Evolutionary conservation across 805 yeast species (phyloP), one percentile per base, ranked within the genome.

Genomic region (Candida succiphila): DNA sequence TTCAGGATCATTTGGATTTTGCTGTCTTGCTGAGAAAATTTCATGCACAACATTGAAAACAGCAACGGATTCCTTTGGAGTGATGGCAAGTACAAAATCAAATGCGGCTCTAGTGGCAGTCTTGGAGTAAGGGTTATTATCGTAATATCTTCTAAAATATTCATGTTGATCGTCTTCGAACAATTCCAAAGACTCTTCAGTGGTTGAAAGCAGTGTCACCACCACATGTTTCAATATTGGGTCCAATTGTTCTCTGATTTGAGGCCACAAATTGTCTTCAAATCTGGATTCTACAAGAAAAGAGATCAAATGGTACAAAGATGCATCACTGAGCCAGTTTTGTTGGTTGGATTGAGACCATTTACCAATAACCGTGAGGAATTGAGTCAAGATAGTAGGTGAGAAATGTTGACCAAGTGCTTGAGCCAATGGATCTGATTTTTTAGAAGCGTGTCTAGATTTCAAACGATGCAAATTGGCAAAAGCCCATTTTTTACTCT

Each of bases 121-220:
- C 25, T 61, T 65, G 22, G 57, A 55, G 36, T 67, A 75, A 36
- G 68, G 56, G 42, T 62, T 64, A 27, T 74, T 59, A 52, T 75
- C 84, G 45, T 84, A 67, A 34, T 71, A 71, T 33, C 77, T 64
- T 53, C 85, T 83, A 35, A 89, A 75, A 52, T 85, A 92, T 51
- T 87, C 96, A 36, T 75, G 80, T 4, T 96, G 96, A 46, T 88
- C 96, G 40, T 70, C 75, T 40, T 86, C 94, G 58, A 83, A 88
- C 4, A 72, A 56, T 43, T 83, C 94, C 36, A 85, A 60, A 15
- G 75, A 73, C 6, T 69, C 75, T 34, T 76, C 78, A 7, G 70
- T 65, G 2, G 92, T 82, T 42, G 87, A 73, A 37, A 89, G 56
- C 36, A 81, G 59, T 2, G 95, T 95, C 56, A 70, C 80, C 8